phyloP scores from a whole-genome alignment of 2,329 filamentous ascomycete genomes.

The Penicillium psychrosexuale region DNA sequence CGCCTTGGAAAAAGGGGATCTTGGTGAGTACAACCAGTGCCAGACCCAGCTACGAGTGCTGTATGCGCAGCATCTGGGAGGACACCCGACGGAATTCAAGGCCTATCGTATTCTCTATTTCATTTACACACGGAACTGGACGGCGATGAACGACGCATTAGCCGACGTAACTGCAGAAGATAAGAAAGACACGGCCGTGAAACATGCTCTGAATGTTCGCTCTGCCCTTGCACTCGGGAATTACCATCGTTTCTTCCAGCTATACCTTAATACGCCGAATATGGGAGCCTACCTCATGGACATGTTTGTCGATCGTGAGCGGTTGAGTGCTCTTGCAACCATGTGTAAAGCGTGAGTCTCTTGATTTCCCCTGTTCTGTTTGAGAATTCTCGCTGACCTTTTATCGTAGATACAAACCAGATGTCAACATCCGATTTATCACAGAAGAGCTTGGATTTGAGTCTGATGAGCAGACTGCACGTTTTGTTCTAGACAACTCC shows the following conservation, averaged over 20 bases:
- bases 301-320: slow-evolving; percentile 95
- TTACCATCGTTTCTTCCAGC: slow-evolving; percentile 95
- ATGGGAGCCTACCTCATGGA: slow-evolving; percentile 99
- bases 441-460: slow-evolving; percentile 96
- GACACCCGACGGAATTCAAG: slow-evolving; percentile 92
- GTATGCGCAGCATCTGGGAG: slow-evolving; percentile 81
- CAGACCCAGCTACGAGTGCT: slow-evolving; percentile 94
- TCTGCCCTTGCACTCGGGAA: slow-evolving; percentile 90
- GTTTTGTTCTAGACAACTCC: slow-evolving; percentile 81
- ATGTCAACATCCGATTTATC: slow-evolving; percentile 83
- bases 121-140: slow-evolving; percentile 97
- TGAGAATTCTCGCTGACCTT: not conserved
- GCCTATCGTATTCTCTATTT: slow-evolving; percentile 99
- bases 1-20: slow-evolving; percentile 94
- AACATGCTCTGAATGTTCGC: slow-evolving; percentile 87
- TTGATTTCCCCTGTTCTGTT: not conserved
- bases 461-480: slow-evolving; percentile 81
- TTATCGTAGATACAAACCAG: slow-evolving; percentile 77
- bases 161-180: slow-evolving; percentile 98
- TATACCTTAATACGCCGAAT: slow-evolving; percentile 90
- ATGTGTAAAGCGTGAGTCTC: slow-evolving; percentile 91
- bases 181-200: slow-evolving; percentile 78
- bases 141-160: slow-evolving; percentile 95
- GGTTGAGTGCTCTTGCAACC: slow-evolving; percentile 81
- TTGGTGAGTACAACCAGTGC: slow-evolving; percentile 99